Evolutionary conservation across 371 early-diverging fungal species (phyloP).

Genomic region (Lichtheimia ornata): DNA sequence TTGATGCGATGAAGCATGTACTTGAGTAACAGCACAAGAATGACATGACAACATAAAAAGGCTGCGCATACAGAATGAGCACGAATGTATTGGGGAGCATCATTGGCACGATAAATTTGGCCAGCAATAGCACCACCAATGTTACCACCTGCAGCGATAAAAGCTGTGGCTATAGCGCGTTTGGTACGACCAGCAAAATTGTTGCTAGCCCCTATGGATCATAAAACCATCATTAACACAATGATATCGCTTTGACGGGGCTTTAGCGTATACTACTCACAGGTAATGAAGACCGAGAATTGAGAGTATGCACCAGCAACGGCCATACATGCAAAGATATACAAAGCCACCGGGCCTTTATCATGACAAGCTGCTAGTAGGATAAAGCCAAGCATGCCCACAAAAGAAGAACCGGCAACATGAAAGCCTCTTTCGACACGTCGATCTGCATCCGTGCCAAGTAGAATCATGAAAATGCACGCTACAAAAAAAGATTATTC

Average conservation of each 20-base stretch:
- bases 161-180: slow-evolving; percentile 60
- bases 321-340: slow-evolving; percentile 53
- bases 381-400: slow-evolving; percentile 66
- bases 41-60: slow-evolving; percentile 39
- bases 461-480: slow-evolving; percentile 53
- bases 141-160: slow-evolving; percentile 58
- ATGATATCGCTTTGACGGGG: too few relatives aligned
- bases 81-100: slow-evolving; percentile 56
- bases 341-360: slow-evolving; percentile 24
- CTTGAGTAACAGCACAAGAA: slow-evolving; percentile 46
- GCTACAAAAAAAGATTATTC: slow-evolving; percentile 19
- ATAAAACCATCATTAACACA: slow-evolving; percentile 10
- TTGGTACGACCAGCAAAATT: slow-evolving; percentile 68
- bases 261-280: background rate
- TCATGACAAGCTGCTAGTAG: slow-evolving; percentile 47
- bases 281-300: slow-evolving; percentile 46
- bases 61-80: slow-evolving; percentile 46
- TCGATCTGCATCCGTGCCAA: slow-evolving; percentile 70
- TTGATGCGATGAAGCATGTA: slow-evolving; percentile 45
- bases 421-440: slow-evolving; percentile 64
- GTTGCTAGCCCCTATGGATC: slow-evolving; percentile 58
- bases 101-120: slow-evolving; percentile 59
- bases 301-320: slow-evolving; percentile 55
- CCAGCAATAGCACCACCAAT: slow-evolving; percentile 40
- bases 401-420: slow-evolving; percentile 52